Evolutionary conservation across 441 rosid species (phyloP), one percentile per base, ranked within the genome.

Genomic region (Populus trichocarpa): DNA sequence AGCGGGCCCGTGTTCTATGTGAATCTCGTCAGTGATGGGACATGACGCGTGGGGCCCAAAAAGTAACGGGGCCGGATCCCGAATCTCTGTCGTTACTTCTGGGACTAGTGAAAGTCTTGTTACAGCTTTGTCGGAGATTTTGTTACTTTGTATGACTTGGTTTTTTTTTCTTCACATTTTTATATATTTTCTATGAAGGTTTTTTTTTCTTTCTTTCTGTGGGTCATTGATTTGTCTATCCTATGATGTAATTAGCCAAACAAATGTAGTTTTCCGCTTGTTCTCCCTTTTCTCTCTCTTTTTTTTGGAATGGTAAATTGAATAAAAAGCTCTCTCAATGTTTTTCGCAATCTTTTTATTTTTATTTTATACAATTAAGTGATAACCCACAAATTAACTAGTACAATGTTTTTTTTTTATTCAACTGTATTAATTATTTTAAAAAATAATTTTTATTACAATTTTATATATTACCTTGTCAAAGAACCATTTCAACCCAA

Each of bases 31-130:
- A 22, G 76, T 7, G 79, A 74, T 67, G 69, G 64, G 71, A 80
- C 53, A 35, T 69, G 73, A 40, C 77, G 84, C 11, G 81, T 77
- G 66, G 81, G 70, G 30, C 68, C 76, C 75, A 30, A 6, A 4
- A 1, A 0, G 4, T 20, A 4, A 23, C 11, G n/a, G 81, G 84
- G 69, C 67, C 84, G 81, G 8, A 32, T 68, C 18, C 74, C 74
- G 84, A 81, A 86, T 86, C 89, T 86, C 79, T 83, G 89, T 84
- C 85, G 78, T 80, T 81, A 71, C 83, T 81, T 36, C 35, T 35
- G 65, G 74, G 9, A 22, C 40, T 59, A 71, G 74, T 50, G 73
- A 59, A 70, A 36, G 50, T 74, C 33, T 36, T 67, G 0, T 32
- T 42, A 9, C 61, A 67, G 59, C 14, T 68, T 76, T 76, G 67